Percentiles rank a stretch among this genome's conserved stretches.
These are phyloP conservation scores for Hypsizygus marmoreus DNA, from an alignment of 768 basidiomycete species.

Conservation along the genomic window DNA sequence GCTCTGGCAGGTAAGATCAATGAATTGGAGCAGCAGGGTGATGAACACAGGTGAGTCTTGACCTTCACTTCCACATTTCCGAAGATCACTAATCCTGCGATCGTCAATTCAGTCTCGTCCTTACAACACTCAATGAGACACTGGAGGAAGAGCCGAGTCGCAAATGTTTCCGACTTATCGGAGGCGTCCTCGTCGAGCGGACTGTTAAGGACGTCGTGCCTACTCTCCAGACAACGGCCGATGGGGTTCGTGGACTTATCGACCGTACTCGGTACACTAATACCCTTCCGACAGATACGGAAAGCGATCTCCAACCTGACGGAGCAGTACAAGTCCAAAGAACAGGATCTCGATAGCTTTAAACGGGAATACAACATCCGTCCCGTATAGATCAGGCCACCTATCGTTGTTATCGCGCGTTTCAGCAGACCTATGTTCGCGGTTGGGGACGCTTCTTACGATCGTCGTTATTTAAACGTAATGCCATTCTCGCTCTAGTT, in stretches of 20 bases:
- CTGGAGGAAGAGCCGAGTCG: constrained; percentile 83
- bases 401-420: too few relatives aligned
- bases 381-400: constrained; percentile 37
- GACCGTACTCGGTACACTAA: constrained; percentile 16
- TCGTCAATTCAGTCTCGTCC: constrained; percentile 65
- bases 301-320: constrained; percentile 77
- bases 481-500: too few relatives aligned
- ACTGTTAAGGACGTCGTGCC: constrained; percentile 96
- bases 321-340: constrained; percentile 88
- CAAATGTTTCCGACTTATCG: constrained; percentile 95
- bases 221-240: constrained; percentile 82
- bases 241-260: constrained; percentile 61
- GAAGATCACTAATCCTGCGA: constrained; percentile 3
- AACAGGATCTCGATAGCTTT: constrained; percentile 79
- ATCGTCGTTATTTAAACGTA: too few relatives aligned
- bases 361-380: constrained; percentile 79
- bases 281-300: constrained; percentile 59
- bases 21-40: constrained; percentile 93
- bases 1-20: constrained; percentile 92
- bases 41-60: constrained; percentile 83
- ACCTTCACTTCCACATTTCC: constrained; percentile 3
- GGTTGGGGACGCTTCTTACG: too few relatives aligned
- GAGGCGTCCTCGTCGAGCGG: constrained; percentile 92
- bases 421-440: too few relatives aligned
- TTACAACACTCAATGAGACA: constrained; percentile 83